Conservation (phyloP, 495 filamentous ascomycete genomes). For the Podospora comata region DNA sequence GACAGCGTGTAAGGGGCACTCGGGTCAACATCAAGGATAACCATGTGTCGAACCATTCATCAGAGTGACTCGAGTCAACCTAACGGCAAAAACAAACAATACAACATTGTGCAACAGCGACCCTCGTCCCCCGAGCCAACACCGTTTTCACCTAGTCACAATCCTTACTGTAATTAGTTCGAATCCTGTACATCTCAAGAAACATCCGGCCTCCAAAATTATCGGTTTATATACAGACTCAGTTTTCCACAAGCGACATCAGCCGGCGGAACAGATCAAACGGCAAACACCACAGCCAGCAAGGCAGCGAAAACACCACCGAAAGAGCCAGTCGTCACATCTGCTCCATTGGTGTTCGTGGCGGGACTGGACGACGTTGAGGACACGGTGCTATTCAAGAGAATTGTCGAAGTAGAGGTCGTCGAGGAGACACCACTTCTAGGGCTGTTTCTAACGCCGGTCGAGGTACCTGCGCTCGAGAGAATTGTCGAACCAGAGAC, state of each 20-base stretch:
- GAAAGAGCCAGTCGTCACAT: constrained; percentile 22
- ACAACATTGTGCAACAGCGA: background rate
- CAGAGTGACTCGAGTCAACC: background rate
- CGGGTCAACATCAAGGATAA: background rate
- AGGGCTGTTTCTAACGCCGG: background rate
- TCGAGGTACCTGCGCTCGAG: background rate
- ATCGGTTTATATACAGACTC: background rate
- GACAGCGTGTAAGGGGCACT: background rate
- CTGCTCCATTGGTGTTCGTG: constrained; percentile 23
- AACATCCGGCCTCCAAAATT: background rate
- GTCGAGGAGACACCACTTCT: background rate
- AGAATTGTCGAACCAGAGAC: background rate
- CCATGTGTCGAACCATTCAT: background rate
- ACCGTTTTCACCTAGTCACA: background rate
- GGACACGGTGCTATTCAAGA: background rate
- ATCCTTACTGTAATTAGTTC: background rate
- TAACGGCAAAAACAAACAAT: background rate
- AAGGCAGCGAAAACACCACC: constrained; percentile 31
- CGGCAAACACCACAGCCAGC: constrained; percentile 27
- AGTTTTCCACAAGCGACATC: background rate
- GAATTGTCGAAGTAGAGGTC: background rate
- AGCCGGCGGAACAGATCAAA: constrained; percentile 1
- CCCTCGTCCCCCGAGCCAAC: background rate
- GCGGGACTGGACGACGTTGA: constrained; percentile 20
- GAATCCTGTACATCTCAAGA: background rate